These are phyloP conservation scores for Calonectria leucothoes DNA, from an alignment of 2,329 filamentous ascomycete genomes.

Conservation along the genomic window DNA sequence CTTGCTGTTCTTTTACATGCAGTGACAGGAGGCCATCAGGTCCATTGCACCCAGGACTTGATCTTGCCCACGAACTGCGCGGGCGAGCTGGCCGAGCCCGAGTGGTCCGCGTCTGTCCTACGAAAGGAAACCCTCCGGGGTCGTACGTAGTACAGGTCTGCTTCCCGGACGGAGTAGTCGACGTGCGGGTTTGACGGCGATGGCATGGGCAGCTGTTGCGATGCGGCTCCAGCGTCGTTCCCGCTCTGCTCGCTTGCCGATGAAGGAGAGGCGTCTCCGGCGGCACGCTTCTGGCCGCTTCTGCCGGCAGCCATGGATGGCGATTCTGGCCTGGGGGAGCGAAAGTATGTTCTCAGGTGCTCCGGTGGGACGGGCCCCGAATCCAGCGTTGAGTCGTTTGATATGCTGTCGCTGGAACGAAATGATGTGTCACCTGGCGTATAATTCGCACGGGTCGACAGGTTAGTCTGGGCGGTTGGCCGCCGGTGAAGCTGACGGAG, in stretches of 20 bases:
- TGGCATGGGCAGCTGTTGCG: conserved; percentile 13
- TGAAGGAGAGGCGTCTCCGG: neutral
- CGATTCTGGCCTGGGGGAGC: conserved; percentile 27
- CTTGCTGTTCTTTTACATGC: neutral
- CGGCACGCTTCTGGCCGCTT: conserved; percentile 9
- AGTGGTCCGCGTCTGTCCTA: neutral
- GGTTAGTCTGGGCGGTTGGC: conserved; percentile 31
- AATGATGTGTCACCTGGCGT: conserved; percentile 2
- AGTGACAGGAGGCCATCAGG: neutral
- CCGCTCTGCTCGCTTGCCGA: conserved; percentile 7
- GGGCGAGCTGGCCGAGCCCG: neutral
- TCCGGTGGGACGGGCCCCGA: conserved; percentile 22
- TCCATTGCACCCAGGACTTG: conserved; percentile 3
- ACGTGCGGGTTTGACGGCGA: conserved; percentile 34
- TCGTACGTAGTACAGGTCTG: conserved; percentile 47
- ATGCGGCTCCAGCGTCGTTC: neutral
- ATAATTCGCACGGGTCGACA: conserved; percentile 15
- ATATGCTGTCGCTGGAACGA: neutral
- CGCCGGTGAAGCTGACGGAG: conserved; percentile 44
- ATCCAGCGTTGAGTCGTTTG: conserved; percentile 6
- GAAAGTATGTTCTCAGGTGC: conserved; percentile 35
- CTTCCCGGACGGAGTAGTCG: conserved; percentile 52
- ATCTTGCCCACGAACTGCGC: neutral
- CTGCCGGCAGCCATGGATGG: conserved; percentile 10
- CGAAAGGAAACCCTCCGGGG: conserved; percentile 34